A percentile compares a stretch with the other conserved stretches of the same genome.
Evolutionary conservation across 169 alveolate genomes (phyloP).

Genomic region (Plasmodium sp.): DNA sequence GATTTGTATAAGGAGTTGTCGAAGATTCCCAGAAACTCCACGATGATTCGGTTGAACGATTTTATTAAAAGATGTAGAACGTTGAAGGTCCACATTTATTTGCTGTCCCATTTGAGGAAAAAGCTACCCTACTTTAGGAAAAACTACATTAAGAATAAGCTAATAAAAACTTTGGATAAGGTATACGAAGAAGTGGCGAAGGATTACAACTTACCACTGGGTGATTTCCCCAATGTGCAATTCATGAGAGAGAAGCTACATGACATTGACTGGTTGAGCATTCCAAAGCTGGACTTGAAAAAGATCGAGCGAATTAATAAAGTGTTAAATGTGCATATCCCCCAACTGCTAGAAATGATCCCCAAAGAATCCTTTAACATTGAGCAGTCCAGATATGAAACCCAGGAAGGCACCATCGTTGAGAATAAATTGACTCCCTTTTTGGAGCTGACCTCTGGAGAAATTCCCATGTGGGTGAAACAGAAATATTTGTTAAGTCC

Average conservation of each 20-base stretch:
- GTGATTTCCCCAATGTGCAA: conserved; percentile 75
- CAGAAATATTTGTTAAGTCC: conserved; percentile 45
- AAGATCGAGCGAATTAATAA: conserved; percentile 71
- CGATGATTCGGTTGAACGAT: conserved; percentile 79
- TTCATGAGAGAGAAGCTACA: conserved; percentile 60
- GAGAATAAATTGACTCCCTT: conserved; percentile 67
- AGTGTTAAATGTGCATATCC: conserved; percentile 72
- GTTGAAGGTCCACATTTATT: conserved; percentile 71
- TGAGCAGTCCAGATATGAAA: conserved; percentile 12
- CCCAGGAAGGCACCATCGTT: conserved; percentile 59
- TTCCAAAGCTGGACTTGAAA: conserved; percentile 76
- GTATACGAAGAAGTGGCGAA: conserved; percentile 69
- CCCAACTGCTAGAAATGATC: conserved; percentile 75
- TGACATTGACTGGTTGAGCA: conserved; percentile 68
- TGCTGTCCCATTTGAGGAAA: conserved; percentile 61
- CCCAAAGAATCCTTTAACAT: conserved; percentile 71
- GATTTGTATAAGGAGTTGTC: conserved; percentile 83
- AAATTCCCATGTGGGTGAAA: conserved; percentile 67
- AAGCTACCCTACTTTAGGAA: conserved; percentile 71
- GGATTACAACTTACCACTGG: conserved; percentile 70
- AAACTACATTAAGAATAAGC: conserved; percentile 16
- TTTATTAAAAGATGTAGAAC: conserved; percentile 83
- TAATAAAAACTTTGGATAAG: conserved; percentile 39
- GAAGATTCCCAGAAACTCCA: conserved; percentile 82
- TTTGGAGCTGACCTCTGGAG: conserved; percentile 54